Percentiles rank a stretch among this genome's conserved stretches.
These are phyloP conservation scores for Sequoiadendron giganteum DNA, from an alignment of 75 land plant genomes.

Conservation along the genomic window DNA sequence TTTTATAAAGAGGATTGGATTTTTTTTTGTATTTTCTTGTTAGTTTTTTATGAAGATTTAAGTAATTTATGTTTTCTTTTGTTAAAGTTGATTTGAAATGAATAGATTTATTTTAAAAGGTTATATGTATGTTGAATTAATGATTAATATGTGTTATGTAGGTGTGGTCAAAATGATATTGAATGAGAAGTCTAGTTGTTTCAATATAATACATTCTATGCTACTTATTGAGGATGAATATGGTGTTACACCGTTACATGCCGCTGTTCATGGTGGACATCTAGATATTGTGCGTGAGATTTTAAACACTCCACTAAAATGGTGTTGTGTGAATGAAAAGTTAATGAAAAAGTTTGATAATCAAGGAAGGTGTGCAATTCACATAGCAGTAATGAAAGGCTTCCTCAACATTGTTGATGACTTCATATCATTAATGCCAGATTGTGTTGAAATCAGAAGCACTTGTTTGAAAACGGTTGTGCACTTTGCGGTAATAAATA, in stretches of 20 bases:
- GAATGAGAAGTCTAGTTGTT: not conserved
- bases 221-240: not conserved
- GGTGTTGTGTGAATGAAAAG: not conserved
- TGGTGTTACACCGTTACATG: not conserved
- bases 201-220: not conserved
- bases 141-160: not conserved
- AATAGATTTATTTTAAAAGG: too few relatives aligned
- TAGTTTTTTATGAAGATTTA: too few relatives aligned
- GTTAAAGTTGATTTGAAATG: too few relatives aligned
- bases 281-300: not conserved
- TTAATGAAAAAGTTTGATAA: not conserved
- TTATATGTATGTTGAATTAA: not conserved
- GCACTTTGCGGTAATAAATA: not conserved
- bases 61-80: too few relatives aligned
- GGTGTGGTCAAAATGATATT: not conserved
- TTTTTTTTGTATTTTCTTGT: too few relatives aligned
- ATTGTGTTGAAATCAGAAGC: not conserved
- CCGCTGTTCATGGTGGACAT: not conserved
- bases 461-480: not conserved
- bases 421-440: not conserved
- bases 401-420: not conserved
- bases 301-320: not conserved
- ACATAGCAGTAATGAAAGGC: not conserved
- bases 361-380: not conserved
- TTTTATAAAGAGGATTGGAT: too few relatives aligned